phyloP scores from a whole-genome alignment of 1,139 yeast species.

The Hemisphaericaspora xylanilytica region DNA sequence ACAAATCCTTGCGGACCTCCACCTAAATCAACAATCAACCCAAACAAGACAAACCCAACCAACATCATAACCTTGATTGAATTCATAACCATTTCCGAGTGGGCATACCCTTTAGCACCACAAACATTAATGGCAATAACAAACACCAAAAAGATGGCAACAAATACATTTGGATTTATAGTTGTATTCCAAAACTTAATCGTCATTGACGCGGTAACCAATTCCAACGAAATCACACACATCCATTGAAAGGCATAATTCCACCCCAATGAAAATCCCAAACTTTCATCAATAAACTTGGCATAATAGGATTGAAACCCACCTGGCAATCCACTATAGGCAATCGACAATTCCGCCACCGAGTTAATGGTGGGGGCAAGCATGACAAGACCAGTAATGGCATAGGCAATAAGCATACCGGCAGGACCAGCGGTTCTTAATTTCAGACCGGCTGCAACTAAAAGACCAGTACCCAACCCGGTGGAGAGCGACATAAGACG shows the following conservation, averaged over 20 bases:
- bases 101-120: constrained; percentile 36
- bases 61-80: constrained; percentile 32
- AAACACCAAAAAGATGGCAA: constrained; percentile 28
- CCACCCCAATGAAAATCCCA: constrained; percentile 44
- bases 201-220: constrained; percentile 40
- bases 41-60: constrained; percentile 31
- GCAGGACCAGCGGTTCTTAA: constrained; percentile 37
- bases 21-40: constrained; percentile 29
- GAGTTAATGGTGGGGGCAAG: constrained; percentile 32
- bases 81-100: constrained; percentile 31
- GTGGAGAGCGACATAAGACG: constrained; percentile 45
- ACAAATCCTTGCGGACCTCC: constrained; percentile 33
- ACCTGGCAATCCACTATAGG: constrained; percentile 37
- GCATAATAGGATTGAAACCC: constrained; percentile 40
- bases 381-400: constrained; percentile 31
- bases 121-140: constrained; percentile 29
- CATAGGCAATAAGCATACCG: constrained; percentile 34
- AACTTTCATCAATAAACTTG: constrained; percentile 36
- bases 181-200: constrained; percentile 29
- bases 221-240: constrained; percentile 37
- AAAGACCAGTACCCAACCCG: constrained; percentile 44
- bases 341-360: constrained; percentile 36
- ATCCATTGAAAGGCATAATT: constrained; percentile 42
- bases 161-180: constrained; percentile 32
- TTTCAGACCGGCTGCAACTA: constrained; percentile 36